Conservation (phyloP, 78 protist species). For the Guillardia theta region DNA sequence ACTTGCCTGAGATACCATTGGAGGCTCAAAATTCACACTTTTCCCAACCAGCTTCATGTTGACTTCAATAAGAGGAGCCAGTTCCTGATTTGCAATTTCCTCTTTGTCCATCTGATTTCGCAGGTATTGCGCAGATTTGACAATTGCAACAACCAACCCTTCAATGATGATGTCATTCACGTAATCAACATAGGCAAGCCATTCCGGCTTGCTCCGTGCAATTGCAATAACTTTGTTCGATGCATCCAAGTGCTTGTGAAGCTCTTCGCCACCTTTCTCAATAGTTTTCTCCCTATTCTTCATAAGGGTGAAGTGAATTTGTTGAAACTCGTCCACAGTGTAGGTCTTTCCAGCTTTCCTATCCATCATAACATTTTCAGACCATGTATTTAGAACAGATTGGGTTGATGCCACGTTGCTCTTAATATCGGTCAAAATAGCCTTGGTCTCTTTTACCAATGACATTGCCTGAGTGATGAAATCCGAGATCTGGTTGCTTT, state of each 20-base stretch:
- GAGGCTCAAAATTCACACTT: not conserved
- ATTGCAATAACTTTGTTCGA: not conserved
- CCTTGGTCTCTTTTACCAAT: constrained; percentile 1
- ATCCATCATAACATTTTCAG: not conserved
- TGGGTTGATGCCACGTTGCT: not conserved
- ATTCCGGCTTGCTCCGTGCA: not conserved
- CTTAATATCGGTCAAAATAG: constrained; percentile 3
- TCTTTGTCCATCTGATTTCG: constrained; percentile 44
- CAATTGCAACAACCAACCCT: not conserved
- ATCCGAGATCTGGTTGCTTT: constrained; percentile 43
- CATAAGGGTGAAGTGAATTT: not conserved
- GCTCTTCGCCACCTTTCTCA: constrained; percentile 29
- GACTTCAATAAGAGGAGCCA: constrained; percentile 46
- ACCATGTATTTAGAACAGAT: constrained; percentile 6
- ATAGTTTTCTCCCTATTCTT: not conserved
- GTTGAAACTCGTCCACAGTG: constrained; percentile 36
- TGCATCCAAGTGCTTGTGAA: constrained; percentile 42
- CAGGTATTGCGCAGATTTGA: constrained; percentile 45
- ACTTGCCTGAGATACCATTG: not conserved
- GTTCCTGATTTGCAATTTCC: not conserved
- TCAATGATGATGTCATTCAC: constrained; percentile 49
- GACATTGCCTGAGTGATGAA: constrained; percentile 44
- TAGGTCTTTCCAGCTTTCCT: constrained; percentile 31
- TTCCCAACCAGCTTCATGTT: constrained; percentile 10
- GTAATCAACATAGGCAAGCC: constrained; percentile 69